A percentile compares a stretch with the other conserved stretches of the same genome.
phyloP scores from a whole-genome alignment of 305 asterid genomes.

The Lippia alba region DNA sequence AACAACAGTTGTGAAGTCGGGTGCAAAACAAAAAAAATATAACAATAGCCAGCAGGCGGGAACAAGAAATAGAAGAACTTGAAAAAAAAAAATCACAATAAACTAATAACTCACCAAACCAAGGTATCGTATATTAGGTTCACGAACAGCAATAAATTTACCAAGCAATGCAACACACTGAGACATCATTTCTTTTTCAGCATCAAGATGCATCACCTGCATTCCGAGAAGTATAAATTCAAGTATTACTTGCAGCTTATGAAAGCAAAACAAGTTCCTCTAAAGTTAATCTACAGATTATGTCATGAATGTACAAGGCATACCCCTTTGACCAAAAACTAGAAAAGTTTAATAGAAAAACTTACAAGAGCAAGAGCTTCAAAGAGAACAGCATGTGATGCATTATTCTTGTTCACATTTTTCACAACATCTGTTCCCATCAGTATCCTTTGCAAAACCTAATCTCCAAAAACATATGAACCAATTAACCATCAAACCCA shows the following conservation, averaged over 20 bases:
- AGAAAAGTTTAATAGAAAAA: constrained; percentile 29
- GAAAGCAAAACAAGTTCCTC: constrained; percentile 15
- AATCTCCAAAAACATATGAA: constrained; percentile 26
- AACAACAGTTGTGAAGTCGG: constrained; percentile 23
- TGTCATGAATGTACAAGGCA: neutral
- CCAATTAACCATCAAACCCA: constrained; percentile 24
- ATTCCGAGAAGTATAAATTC: constrained; percentile 30
- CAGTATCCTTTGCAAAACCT: constrained; percentile 97
- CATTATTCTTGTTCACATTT: constrained; percentile 99
- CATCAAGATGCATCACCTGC: constrained; percentile 99
- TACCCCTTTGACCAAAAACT: constrained; percentile 14
- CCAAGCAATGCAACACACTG: constrained; percentile 99
- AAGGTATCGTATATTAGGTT: constrained; percentile 98
- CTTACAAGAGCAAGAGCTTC: constrained; percentile 99
- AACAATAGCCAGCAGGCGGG: constrained; percentile 28
- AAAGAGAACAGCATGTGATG: constrained; percentile 98
- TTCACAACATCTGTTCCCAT: constrained; percentile 99
- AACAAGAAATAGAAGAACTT: constrained; percentile 24
- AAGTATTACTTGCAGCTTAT: constrained; percentile 12
- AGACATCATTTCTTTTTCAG: constrained; percentile 99
- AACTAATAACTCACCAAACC: constrained; percentile 78
- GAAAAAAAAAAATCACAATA: constrained; percentile 26
- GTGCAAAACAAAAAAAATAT: constrained; percentile 12
- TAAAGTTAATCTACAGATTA: constrained; percentile 17
- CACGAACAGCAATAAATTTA: constrained; percentile 98